These are phyloP conservation scores for Dendrostoma leiphaemia DNA, from an alignment of 2,329 filamentous ascomycete genomes.

Conservation along the genomic window DNA sequence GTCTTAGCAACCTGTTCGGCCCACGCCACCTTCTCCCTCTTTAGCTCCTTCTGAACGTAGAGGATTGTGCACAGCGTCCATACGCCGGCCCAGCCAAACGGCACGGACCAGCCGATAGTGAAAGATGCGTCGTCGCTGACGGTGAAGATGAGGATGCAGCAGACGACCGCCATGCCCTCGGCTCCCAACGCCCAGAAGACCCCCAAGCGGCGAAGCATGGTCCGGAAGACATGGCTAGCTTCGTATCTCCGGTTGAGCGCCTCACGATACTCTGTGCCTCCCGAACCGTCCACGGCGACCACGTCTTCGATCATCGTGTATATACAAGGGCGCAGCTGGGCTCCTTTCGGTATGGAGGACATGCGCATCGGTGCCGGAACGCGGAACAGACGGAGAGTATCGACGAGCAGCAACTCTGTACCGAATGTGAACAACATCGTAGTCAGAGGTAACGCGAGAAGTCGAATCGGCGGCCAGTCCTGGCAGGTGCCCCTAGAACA, in stretches of 20 bases:
- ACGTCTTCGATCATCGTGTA: constrained; percentile 68
- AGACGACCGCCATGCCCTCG: constrained; percentile 21
- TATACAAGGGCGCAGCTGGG: constrained; percentile 55
- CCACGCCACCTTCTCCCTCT: constrained; percentile 26
- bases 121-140: constrained; percentile 23
- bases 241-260: constrained; percentile 50
- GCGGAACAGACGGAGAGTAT: constrained; percentile 32
- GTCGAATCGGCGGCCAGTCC: constrained; percentile 45
- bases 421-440: constrained; percentile 49
- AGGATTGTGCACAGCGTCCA: constrained; percentile 25
- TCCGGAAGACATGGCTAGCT: constrained; percentile 51
- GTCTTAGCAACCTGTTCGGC: constrained; percentile 22
- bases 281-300: constrained; percentile 64
- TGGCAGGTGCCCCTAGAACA: constrained; percentile 30
- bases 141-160: constrained; percentile 24
- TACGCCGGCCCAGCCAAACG: constrained; percentile 25
- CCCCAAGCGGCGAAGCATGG: constrained; percentile 52
- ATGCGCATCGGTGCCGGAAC: constrained; percentile 57
- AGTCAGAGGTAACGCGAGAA: constrained; percentile 50
- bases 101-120: constrained; percentile 24
- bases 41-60: constrained; percentile 26
- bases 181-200: constrained; percentile 56
- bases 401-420: constrained; percentile 38
- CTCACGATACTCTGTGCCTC: constrained; percentile 51
- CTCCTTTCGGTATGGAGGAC: constrained; percentile 61